Evolutionary conservation across 1,284 basidiomycete species (phyloP).

Genomic region (Naganishia sp.): DNA sequence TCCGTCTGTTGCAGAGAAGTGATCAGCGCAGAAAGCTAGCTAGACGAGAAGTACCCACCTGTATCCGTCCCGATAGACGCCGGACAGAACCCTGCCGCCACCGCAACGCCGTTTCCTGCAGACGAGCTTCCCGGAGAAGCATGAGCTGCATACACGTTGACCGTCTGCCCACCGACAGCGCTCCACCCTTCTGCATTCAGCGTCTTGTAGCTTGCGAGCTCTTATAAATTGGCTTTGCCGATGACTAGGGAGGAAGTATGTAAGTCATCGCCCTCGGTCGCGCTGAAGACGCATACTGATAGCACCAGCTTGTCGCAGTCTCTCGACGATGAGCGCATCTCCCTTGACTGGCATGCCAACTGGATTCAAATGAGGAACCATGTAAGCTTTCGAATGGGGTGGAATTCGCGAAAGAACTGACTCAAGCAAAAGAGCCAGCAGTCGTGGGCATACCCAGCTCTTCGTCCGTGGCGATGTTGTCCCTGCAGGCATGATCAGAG

Average conservation of each 20-base stretch:
- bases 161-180: conserved; percentile 33
- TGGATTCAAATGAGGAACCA: neutral
- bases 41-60: neutral
- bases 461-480: conserved; percentile 26
- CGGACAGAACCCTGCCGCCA: conserved; percentile 26
- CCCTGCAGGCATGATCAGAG: neutral
- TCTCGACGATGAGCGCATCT: conserved; percentile 13
- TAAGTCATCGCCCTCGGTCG: neutral
- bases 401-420: neutral
- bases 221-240: conserved; percentile 24
- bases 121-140: conserved; percentile 33
- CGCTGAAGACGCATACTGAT: conserved; percentile 32
- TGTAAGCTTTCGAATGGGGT: neutral
- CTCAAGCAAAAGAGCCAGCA: conserved; percentile 32
- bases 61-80: conserved; percentile 24
- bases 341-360: conserved; percentile 32
- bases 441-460: conserved; percentile 24
- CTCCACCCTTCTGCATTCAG: conserved; percentile 30
- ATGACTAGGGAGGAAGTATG: neutral
- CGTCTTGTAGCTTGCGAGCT: conserved; percentile 16
- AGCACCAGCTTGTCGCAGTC: conserved; percentile 32
- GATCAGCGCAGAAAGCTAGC: neutral
- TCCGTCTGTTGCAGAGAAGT: neutral
- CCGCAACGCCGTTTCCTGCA: conserved; percentile 22
- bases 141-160: conserved; percentile 34